phyloP scores from a whole-genome alignment of 441 rosid genomes.

The Pelargonium australe region DNA sequence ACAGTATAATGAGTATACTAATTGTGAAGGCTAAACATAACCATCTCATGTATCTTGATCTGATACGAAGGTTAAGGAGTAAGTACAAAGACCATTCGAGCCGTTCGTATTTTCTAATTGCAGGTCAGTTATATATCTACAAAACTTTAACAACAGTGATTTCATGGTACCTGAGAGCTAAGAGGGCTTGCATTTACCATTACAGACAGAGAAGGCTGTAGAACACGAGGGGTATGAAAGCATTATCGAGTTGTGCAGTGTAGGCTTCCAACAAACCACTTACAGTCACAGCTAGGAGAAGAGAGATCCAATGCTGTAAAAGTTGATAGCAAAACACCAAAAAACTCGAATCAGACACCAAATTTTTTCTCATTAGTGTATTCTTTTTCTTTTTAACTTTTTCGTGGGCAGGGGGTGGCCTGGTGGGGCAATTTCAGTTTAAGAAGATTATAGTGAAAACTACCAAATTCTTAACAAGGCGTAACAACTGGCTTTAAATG shows the following conservation, averaged over 20 bases:
- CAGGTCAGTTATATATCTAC: conserved; percentile 6
- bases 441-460: no score
- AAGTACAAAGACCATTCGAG: neutral
- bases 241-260: conserved; percentile 89
- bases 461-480: no score
- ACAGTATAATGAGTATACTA: neutral
- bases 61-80: no score
- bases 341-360: neutral
- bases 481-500: no score
- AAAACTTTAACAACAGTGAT: neutral
- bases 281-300: conserved; percentile 58
- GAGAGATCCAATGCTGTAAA: conserved; percentile 82
- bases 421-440: no score
- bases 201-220: conserved; percentile 88
- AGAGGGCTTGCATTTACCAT: conserved; percentile 19
- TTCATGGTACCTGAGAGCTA: neutral
- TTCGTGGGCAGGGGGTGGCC: no score
- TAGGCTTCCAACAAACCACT: conserved; percentile 94
- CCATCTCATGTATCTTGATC: conserved; percentile 1
- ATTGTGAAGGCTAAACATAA: neutral
- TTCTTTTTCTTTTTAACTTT: no score
- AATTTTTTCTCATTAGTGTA: no score
- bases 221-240: conserved; percentile 90
- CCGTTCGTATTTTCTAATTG: neutral
- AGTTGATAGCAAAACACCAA: conserved; percentile 16